Conservation (phyloP, 805 yeast genomes). For the Pichia thaimueangensis region DNA sequence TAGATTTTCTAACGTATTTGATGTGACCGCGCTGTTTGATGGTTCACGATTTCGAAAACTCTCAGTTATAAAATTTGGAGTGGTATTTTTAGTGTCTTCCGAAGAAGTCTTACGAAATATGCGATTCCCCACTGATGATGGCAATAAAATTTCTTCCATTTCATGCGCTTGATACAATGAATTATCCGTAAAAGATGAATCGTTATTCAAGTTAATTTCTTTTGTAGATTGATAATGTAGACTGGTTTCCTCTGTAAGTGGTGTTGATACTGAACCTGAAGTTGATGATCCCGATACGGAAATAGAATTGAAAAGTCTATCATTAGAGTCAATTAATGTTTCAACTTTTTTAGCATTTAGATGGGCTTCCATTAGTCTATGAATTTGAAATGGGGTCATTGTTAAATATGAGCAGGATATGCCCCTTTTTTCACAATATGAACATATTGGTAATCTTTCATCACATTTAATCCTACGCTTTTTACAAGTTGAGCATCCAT, state of each 20-base stretch:
- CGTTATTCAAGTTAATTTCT: background rate
- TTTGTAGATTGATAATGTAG: conserved; percentile 1
- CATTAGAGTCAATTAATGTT: no score
- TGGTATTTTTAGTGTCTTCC: no score
- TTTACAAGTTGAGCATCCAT: conserved; percentile 36
- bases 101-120: no score
- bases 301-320: no score
- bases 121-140: background rate
- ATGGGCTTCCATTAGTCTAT: conserved; percentile 1
- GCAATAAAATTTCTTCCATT: conserved; percentile 8
- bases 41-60: no score
- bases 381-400: conserved; percentile 14
- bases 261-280: no score
- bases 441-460: conserved; percentile 27
- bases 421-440: conserved; percentile 4
- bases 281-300: no score
- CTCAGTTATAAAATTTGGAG: no score
- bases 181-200: background rate
- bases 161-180: conserved; percentile 10
- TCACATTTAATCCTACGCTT: conserved; percentile 33
- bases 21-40: no score
- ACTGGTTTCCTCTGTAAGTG: background rate
- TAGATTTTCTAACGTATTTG: no score
- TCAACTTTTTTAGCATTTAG: background rate
- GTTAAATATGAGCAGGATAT: conserved; percentile 10